These are phyloP conservation scores for Hirschfeldia incana DNA, from an alignment of 345 rosid genomes.

Conservation along the genomic window DNA sequence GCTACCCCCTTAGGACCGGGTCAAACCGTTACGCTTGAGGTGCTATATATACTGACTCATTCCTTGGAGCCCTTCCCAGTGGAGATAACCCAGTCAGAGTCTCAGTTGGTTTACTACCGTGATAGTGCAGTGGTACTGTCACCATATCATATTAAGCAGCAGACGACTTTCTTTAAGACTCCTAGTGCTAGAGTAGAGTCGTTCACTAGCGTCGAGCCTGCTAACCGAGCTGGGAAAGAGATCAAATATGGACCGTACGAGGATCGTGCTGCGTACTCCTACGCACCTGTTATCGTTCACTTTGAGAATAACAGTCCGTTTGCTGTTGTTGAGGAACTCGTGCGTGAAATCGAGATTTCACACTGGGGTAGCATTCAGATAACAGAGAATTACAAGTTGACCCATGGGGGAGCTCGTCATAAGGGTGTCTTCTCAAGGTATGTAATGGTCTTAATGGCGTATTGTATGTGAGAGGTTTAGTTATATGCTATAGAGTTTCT, in stretches of 20 bases:
- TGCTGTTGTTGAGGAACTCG: conserved; percentile 98
- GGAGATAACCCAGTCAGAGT: conserved; percentile 91
- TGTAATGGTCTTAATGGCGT: neutral
- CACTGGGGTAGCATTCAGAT: conserved; percentile 98
- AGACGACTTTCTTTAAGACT: conserved; percentile 74
- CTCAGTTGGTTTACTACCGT: conserved; percentile 85
- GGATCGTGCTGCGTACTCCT: conserved; percentile 66
- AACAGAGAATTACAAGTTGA: conserved; percentile 82
- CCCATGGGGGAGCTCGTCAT: conserved; percentile 93
- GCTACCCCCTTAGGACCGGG: conserved; percentile 60
- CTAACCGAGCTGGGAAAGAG: conserved; percentile 68
- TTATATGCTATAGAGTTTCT: neutral
- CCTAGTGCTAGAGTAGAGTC: conserved; percentile 87
- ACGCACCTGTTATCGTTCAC: conserved; percentile 79
- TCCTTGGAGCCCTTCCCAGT: conserved; percentile 88
- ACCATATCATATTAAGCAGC: conserved; percentile 78
- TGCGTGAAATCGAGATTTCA: conserved; percentile 89
- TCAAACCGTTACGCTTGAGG: conserved; percentile 71
- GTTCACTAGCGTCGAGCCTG: conserved; percentile 81
- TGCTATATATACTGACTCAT: conserved; percentile 75
- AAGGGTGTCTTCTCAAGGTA: conserved; percentile 97
- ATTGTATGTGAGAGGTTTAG: neutral
- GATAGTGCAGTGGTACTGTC: conserved; percentile 79
- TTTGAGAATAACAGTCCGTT: conserved; percentile 94
- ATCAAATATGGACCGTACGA: conserved; percentile 92